phyloP scores from a whole-genome alignment of 768 basidiomycete species.

The Lentinula sp. region DNA sequence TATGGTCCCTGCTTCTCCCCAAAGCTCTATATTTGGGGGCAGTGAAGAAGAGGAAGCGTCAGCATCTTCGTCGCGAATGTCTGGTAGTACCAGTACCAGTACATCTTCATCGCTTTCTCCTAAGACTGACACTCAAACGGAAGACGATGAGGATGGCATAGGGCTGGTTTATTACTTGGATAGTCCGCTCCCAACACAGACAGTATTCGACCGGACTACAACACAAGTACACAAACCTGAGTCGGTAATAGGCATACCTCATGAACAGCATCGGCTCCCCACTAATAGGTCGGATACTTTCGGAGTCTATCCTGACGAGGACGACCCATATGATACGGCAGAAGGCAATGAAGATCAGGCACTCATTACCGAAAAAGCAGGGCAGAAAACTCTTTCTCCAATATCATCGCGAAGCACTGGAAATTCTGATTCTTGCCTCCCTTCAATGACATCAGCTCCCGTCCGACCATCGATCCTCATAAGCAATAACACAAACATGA shows the following conservation, averaged over 20 bases:
- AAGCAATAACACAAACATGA: conserved; percentile 11
- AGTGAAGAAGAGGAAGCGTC: conserved; percentile 32
- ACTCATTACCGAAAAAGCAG: not conserved
- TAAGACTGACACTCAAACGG: conserved; percentile 19
- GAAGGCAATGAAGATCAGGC: conserved; percentile 10
- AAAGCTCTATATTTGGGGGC: conserved; percentile 39
- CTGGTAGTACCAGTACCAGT: conserved; percentile 1
- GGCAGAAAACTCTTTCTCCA: not conserved
- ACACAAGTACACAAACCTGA: not conserved
- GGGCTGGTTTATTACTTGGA: conserved; percentile 30
- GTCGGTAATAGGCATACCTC: not conserved
- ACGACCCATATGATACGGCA: not conserved
- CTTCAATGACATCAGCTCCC: not conserved
- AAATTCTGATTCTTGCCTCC: not conserved
- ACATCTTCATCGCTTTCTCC: conserved; percentile 17
- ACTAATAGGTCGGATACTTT: conserved; percentile 31
- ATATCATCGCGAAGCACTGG: not conserved
- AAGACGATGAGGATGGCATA: conserved; percentile 1
- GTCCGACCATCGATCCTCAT: conserved; percentile 27
- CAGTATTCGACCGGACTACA: not conserved
- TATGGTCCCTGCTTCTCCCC: conserved; percentile 34
- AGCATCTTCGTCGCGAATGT: conserved; percentile 24
- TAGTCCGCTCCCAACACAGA: conserved; percentile 10
- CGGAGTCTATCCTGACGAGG: conserved; percentile 17
- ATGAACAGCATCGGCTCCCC: conserved; percentile 16